These are phyloP conservation scores for Blastomyces gilchristii DNA, from an alignment of 2,329 filamentous ascomycete species.

Conservation along the genomic window DNA sequence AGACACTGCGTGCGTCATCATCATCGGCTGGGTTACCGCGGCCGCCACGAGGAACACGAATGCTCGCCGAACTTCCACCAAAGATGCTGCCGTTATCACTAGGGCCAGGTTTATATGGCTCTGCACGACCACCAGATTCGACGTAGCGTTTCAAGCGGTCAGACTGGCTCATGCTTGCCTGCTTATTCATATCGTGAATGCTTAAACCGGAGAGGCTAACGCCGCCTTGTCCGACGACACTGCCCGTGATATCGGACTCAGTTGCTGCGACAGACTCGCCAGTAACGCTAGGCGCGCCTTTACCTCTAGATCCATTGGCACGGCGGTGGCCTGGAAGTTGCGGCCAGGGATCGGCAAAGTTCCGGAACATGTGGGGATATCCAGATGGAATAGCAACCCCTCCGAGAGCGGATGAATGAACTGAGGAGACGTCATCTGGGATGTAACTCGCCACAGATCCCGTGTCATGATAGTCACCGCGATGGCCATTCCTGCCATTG, in stretches of 20 bases:
- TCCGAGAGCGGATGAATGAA: slow-evolving; percentile 83
- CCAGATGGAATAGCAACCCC: slow-evolving; percentile 71
- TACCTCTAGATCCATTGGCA: slow-evolving; percentile 53
- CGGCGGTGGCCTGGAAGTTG: slow-evolving; percentile 62
- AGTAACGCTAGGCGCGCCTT: slow-evolving; percentile 65
- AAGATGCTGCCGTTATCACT: slow-evolving; percentile 55
- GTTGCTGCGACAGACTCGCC: slow-evolving; percentile 89
- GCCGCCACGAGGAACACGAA: slow-evolving; percentile 38
- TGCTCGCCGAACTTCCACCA: slow-evolving; percentile 47
- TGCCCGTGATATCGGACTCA: slow-evolving; percentile 74
- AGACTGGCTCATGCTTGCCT: slow-evolving; percentile 65
- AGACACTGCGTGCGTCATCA: slow-evolving; percentile 91
- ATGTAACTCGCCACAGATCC: slow-evolving; percentile 92
- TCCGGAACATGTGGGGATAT: slow-evolving; percentile 91
- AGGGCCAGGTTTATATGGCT: slow-evolving; percentile 42
- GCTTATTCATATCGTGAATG: slow-evolving; percentile 59
- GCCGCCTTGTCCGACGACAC: slow-evolving; percentile 70
- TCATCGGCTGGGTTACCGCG: slow-evolving; percentile 48
- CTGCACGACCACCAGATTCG: slow-evolving; percentile 65
- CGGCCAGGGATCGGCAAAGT: slow-evolving; percentile 86
- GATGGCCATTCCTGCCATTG: slow-evolving; percentile 42
- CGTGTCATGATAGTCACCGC: slow-evolving; percentile 56
- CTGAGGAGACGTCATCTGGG: slow-evolving; percentile 90
- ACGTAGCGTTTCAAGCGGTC: slow-evolving; percentile 93
- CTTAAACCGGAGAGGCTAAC: slow-evolving; percentile 80